These are phyloP conservation scores for Pestalotiopsis sp. DNA, from an alignment of 2,329 filamentous ascomycete species.

Conservation along the genomic window DNA sequence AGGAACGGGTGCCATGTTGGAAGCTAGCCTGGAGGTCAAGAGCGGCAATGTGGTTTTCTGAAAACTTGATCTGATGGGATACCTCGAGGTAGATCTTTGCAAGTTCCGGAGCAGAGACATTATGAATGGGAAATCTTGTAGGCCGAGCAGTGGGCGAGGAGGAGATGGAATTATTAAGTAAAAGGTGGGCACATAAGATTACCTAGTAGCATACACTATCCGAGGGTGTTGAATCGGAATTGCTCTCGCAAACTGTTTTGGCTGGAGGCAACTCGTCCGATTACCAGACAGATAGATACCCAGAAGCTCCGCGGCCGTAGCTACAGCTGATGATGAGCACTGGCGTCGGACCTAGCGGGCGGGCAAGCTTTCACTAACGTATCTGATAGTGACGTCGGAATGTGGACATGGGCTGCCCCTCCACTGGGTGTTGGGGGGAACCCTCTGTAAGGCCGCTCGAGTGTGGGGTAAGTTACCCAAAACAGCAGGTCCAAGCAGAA, in stretches of 20 bases:
- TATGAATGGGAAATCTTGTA: conserved; percentile 10
- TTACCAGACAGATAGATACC: too few species aligned
- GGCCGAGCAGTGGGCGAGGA: neutral
- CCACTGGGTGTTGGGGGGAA: neutral
- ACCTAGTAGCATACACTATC: neutral
- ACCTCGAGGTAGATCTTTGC: conserved; percentile 24
- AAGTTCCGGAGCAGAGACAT: conserved; percentile 28
- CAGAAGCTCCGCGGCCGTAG: neutral
- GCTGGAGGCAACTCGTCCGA: neutral
- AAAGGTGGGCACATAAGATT: conserved; percentile 3
- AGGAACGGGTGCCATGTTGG: conserved; percentile 25
- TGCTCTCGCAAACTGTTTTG: neutral
- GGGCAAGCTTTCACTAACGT: neutral
- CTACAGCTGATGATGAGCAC: neutral
- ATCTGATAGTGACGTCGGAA: neutral
- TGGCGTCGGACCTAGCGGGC: neutral
- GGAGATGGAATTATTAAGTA: conserved; percentile 4
- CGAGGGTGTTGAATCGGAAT: neutral
- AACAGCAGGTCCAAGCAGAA: neutral
- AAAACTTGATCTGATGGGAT: conserved; percentile 26
- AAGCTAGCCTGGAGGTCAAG: conserved; percentile 26
- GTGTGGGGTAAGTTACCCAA: neutral
- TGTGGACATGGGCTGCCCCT: neutral
- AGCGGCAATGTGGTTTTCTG: conserved; percentile 29
- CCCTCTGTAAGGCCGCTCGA: neutral